Base-by-base conservation (phyloP, 2,329 filamentous ascomycete species). In the Rutstroemia sydowiana region DNA sequence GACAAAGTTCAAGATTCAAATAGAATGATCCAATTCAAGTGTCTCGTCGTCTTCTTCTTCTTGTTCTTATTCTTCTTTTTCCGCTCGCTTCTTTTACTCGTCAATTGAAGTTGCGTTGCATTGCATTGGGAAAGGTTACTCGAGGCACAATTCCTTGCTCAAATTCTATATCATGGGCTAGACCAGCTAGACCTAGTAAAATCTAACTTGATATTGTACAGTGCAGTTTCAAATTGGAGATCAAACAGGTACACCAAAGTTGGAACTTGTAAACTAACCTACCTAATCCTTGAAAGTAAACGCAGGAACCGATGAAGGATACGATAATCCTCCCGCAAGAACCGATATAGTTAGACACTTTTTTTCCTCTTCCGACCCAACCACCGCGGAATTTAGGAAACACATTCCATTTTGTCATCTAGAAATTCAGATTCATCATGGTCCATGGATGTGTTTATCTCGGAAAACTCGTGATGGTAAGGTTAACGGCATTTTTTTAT, bases 241-340 rank as follows among this genome's bases (percentile, higher is more conserved):
- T 62, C 59, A 62, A 62, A 62, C 60, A 62, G 57, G 59, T 55
- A 61, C 60, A 21, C 21, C 28, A 18, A 30, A 18, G 21, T 45
- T 39, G 28, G 21, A 43, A 20, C 36, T 39, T 37, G 34, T 9
- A n/a, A 2, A 18, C 34, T 37, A n/a, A n/a, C 4, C 23, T 16
- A 16, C 45, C 20, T 28, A 39, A 54, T 56, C 45, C 42, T 11
- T 48, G 36, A 23, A 26, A 20, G 23, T 30, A 18, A 37, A 39
- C 13, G 48, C 42, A 39, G 40, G 41, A 39, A 50, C 41, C 16
- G 40, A 45, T 39, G 23, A 6, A 14, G 20, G 40, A 49, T 18
- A 36, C 32, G 34, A 37, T 14, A 44, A 36, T 30, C 7, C 30
- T 30, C 14, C 40, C 47, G 21, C n/a, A 13, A 20, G 21, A 49